A percentile compares a stretch with the other conserved stretches of the same genome.
These are phyloP conservation scores for Cytospora paraplurivora DNA, from an alignment of 2,329 filamentous ascomycete genomes.

Conservation along the genomic window DNA sequence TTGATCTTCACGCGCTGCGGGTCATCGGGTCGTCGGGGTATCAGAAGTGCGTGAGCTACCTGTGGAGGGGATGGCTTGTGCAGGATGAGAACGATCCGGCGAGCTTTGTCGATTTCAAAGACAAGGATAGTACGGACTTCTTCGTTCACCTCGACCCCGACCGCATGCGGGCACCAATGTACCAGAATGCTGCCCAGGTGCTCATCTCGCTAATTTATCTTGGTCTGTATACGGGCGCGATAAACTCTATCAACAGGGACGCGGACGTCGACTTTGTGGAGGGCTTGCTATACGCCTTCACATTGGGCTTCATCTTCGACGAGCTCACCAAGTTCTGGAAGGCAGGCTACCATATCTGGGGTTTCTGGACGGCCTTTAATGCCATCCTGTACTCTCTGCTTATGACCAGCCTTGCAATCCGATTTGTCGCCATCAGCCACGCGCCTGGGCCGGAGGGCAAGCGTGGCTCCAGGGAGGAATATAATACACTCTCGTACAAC, in stretches of 20 bases:
- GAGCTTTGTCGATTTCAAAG: slow-evolving; percentile 85
- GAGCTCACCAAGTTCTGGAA: slow-evolving; percentile 91
- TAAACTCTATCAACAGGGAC: slow-evolving; percentile 87
- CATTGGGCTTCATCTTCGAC: slow-evolving; percentile 85
- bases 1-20: slow-evolving; percentile 85
- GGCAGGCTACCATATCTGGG: slow-evolving; percentile 84
- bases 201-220: slow-evolving; percentile 83
- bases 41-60: slow-evolving; percentile 89
- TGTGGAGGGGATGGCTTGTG: slow-evolving; percentile 96
- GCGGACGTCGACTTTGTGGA: slow-evolving; percentile 87
- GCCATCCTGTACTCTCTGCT: slow-evolving; percentile 77
- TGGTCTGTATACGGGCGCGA: slow-evolving; percentile 81
- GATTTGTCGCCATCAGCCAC: slow-evolving; percentile 76
- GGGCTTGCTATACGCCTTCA: slow-evolving; percentile 85
- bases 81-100: slow-evolving; percentile 90
- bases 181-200: slow-evolving; percentile 89
- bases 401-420: slow-evolving; percentile 74
- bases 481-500: slow-evolving; percentile 87
- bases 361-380: slow-evolving; percentile 98
- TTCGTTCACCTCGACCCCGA: slow-evolving; percentile 87
- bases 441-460: slow-evolving; percentile 39
- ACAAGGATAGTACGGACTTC: slow-evolving; percentile 77
- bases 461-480: slow-evolving; percentile 55
- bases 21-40: slow-evolving; percentile 93
- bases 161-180: slow-evolving; percentile 87